Evolutionary conservation across 2,329 filamentous ascomycete genomes (phyloP).

Genomic region (Chrysoporthe austroafricana): DNA sequence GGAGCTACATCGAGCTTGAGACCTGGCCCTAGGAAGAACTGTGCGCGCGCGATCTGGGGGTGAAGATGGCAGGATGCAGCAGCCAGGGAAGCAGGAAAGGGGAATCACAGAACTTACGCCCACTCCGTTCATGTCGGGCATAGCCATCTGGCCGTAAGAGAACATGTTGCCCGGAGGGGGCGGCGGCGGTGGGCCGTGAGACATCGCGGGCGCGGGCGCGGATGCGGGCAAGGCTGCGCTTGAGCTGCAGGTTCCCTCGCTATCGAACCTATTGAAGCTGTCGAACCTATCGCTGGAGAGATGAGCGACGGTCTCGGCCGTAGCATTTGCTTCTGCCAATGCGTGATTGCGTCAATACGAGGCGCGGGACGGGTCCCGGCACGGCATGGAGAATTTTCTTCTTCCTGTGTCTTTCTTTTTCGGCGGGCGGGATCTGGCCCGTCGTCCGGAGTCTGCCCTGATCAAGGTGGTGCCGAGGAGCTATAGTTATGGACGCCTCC

Average conservation of each 20-base stretch:
- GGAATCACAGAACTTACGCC: constrained; percentile 22
- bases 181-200: constrained; percentile 29
- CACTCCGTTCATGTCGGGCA: constrained; percentile 26
- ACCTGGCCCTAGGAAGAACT: background rate
- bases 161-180: constrained; percentile 29
- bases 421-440: background rate
- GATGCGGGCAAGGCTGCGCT: constrained; percentile 9
- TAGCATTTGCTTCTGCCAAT: constrained; percentile 2
- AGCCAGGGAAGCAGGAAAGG: constrained; percentile 1
- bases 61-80: constrained; percentile 8
- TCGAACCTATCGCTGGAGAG: background rate
- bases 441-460: background rate
- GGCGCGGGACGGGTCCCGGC: constrained; percentile 16
- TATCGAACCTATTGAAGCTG: constrained; percentile 1
- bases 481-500: constrained; percentile 7
- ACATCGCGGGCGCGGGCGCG: constrained; percentile 24
- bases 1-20: background rate
- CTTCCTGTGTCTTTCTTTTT: background rate
- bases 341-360: constrained; percentile 8
- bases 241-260: constrained; percentile 2
- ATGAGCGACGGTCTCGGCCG: constrained; percentile 13
- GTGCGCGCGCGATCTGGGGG: constrained; percentile 6
- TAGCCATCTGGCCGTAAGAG: constrained; percentile 25
- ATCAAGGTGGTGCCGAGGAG: constrained; percentile 9
- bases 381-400: constrained; percentile 17